These are phyloP conservation scores for Chenopodium album DNA, from an alignment of 148 eudicot species.

Conservation along the genomic window DNA sequence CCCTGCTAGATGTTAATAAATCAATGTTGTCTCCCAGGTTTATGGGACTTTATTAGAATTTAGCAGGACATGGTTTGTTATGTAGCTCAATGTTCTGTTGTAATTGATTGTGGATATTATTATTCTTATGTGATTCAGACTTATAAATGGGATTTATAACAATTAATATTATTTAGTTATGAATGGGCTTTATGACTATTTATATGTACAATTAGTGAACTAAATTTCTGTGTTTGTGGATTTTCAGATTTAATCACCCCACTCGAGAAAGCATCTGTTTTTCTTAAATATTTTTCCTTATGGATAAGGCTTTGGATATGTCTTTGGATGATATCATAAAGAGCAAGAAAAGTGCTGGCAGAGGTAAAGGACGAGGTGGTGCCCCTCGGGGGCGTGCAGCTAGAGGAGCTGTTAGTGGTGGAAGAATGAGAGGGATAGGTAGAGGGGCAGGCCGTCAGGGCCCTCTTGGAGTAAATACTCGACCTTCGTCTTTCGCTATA, in stretches of 20 bases:
- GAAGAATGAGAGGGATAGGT: conserved; percentile 49
- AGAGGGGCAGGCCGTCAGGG: conserved; percentile 55
- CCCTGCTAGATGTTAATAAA: too few relatives aligned
- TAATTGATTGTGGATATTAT: too few relatives aligned
- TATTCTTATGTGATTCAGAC: too few relatives aligned
- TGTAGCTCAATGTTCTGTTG: too few relatives aligned
- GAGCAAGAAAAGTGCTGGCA: conserved; percentile 48
- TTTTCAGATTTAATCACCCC: conserved; percentile 20
- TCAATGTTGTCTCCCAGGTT: too few relatives aligned
- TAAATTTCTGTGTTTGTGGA: background rate
- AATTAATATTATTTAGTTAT: too few relatives aligned
- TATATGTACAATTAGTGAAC: background rate
- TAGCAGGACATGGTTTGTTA: too few relatives aligned
- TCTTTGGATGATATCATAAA: conserved; percentile 78
- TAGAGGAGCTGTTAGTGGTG: conserved; percentile 53
- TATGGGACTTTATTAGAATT: too few relatives aligned
- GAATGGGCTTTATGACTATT: background rate
- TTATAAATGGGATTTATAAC: too few relatives aligned
- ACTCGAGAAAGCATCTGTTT: background rate
- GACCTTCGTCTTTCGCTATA: conserved; percentile 62
- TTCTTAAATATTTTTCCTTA: background rate
- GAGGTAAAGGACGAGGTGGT: conserved; percentile 63
- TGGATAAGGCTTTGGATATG: conserved; percentile 65
- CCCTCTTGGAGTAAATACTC: conserved; percentile 64
- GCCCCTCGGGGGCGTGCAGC: conserved; percentile 57